phyloP scores from a whole-genome alignment of 73 alveolate genomes.

The Paramecium bursaria region DNA sequence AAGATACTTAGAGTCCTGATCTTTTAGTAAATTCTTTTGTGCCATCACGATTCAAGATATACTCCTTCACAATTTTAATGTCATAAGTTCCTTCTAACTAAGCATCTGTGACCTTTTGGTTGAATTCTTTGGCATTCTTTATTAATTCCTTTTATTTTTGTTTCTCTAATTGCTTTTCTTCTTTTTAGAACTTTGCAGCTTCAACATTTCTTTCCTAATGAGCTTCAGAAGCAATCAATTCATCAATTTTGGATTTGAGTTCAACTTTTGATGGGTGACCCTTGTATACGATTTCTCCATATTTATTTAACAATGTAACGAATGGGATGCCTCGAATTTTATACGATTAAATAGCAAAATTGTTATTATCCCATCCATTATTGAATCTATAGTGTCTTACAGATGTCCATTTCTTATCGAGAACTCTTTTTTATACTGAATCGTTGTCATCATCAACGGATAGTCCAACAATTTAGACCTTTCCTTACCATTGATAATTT shows the following conservation, averaged over 20 bases:
- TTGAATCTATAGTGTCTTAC: constrained; percentile 54
- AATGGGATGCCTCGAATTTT: constrained; percentile 61
- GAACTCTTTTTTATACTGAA: constrained; percentile 46
- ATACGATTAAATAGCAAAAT: constrained; percentile 30
- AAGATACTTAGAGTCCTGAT: neutral
- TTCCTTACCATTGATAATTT: constrained; percentile 2
- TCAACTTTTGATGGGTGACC: constrained; percentile 62
- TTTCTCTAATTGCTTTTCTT: neutral
- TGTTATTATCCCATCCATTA: constrained; percentile 66
- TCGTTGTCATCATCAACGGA: constrained; percentile 62
- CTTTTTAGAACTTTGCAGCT: neutral
- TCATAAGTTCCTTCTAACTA: constrained; percentile 53
- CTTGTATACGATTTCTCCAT: constrained; percentile 36
- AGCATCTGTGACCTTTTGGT: neutral
- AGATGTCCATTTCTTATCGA: constrained; percentile 29
- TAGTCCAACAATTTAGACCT: constrained; percentile 47
- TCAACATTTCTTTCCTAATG: neutral
- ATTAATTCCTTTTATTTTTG: constrained; percentile 3
- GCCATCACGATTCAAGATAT: constrained; percentile 18
- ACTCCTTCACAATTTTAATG: constrained; percentile 11
- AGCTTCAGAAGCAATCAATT: constrained; percentile 1
- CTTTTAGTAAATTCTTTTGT: neutral
- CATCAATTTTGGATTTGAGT: constrained; percentile 44
- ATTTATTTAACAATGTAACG: constrained; percentile 36
- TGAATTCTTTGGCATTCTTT: neutral